Base-by-base conservation (phyloP, 352 stramenopile genomes). In the Peronosclerospora sorghi region DNA sequence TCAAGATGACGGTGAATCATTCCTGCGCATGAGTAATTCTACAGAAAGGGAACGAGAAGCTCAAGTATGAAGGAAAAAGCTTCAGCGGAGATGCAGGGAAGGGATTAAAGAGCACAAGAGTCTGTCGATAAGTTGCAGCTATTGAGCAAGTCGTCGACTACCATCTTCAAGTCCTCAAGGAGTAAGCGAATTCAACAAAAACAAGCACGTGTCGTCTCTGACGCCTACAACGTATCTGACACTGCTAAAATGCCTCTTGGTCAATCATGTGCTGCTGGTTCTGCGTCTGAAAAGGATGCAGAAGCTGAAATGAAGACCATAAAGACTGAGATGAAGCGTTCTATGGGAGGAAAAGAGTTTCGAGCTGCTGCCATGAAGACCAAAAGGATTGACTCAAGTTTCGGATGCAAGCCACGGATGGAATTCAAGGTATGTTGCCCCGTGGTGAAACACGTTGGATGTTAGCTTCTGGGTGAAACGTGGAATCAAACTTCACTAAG, bases 91-190 rank as follows among this genome's bases (percentile, higher is more conserved):
- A 10, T 45, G 89, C 8, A 48, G 76, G 20, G 58, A 64, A 20
- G 74, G 13, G 79, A 92, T 20, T 70, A 86, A 36, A 81, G 71
- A 27, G 72, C 66, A 4, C 76, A 89, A 32, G 79, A 88, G 23
- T 92, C 79, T 13, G 59, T 92, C 9, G 74, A 53, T 32, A 92
- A 92, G 21, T 49, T 92, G 18, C 74, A 89, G 45, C 62, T 92
- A 15, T 36, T 92, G 13, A 92, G 77, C 59, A 89, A 88, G 40
- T 88, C 74, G 17, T 76, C 89, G 48, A 88, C 74, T 20, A 75
- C 73, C 13, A 89, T 92, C 10, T 51, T 89, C 17, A 92, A 92
- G 53, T 79, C 74, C 4, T 87, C 71, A 0, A 86, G 85, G 69
- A 75, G 72, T 37, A 88, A 86, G 52, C 83, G 85, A 32, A 48